Evolutionary conservation across 768 basidiomycete genomes (phyloP), one percentile per base, ranked within the genome.

Genomic region (Trametes maxima): DNA sequence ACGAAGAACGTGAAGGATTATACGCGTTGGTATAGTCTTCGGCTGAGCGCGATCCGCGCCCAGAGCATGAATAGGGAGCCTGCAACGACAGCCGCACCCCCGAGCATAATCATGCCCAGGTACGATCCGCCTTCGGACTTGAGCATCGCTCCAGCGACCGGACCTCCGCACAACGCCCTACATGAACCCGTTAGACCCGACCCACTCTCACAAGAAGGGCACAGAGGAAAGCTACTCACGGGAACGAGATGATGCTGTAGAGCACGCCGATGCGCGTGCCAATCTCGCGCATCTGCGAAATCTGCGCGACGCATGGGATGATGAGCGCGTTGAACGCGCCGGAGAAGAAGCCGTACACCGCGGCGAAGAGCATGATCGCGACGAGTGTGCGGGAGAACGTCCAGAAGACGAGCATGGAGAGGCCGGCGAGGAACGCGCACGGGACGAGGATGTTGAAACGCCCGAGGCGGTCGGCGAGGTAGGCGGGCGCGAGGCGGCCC

Each of bases 321-420:
- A 90, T 72, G 42, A 89, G 79, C 39, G 86, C 83, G 48, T 88
- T 84, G 73, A 89, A 85, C 11, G 86, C 85, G 5, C 89, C 88
- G 0, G 84, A 86, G 51, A 82, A 77, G 75, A 89, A 81, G 0
- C 89, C 89, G 66, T 85, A 90, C 0, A 80, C 42, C 1, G 75
- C 76, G 1, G 86, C 80, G 55, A 88, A 89, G 16, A 78, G 59
- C 66, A 82, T 76, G 42, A 88, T 70, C 45, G 76, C 63, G 7
- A 69, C 70, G 21, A 83, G 63, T 8, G 75, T 69, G 35, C 73
- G 69, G 33, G 81, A 70, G 66, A 82, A 76, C 57, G 82, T 72
- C 88, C 89, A 90, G 39, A 87, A 68, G 11, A 78, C 73, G 54
- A 88, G 75, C 62, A 82, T 85, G 13, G 78, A 75, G n/a, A 89